Evolutionary conservation across 2,329 filamentous ascomycete species (phyloP).

Genomic region (Fusarium metavorans): DNA sequence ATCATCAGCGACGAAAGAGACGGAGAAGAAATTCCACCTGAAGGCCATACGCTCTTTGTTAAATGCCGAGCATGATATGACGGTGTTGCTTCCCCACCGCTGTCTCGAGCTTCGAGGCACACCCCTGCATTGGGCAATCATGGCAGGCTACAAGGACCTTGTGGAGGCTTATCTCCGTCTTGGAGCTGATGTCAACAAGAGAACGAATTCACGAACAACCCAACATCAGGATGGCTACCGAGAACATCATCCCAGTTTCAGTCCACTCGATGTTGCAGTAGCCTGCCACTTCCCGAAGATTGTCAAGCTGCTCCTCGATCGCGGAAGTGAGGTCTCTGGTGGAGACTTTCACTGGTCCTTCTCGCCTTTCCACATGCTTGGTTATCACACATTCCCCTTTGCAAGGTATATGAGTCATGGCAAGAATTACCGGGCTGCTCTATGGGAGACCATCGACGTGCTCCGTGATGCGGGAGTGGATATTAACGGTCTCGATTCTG

Average conservation of each 20-base stretch:
- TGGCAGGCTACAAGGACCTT: not conserved
- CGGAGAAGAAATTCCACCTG: not conserved
- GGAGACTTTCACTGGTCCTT: not conserved
- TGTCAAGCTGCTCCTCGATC: not conserved
- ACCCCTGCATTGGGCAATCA: not conserved
- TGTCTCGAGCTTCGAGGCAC: not conserved
- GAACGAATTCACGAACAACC: not conserved
- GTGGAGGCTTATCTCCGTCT: not conserved
- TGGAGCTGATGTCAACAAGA: not conserved
- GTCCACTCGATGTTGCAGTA: not conserved
- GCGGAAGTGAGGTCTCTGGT: not conserved
- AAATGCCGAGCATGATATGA: not conserved
- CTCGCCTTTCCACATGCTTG: conserved; percentile 3
- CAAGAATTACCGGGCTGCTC: not conserved
- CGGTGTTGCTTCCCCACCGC: not conserved
- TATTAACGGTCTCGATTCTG: not conserved
- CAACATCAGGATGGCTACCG: not conserved
- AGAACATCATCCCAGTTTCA: not conserved
- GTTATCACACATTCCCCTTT: not conserved
- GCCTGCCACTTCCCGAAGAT: not conserved
- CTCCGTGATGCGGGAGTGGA: not conserved
- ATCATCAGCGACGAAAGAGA: not conserved
- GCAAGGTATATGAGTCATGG: not conserved
- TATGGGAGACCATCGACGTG: not conserved
- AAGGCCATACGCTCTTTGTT: not conserved